phyloP scores from a whole-genome alignment of 2,329 filamentous ascomycete genomes.

The Meredithiella fracta region DNA sequence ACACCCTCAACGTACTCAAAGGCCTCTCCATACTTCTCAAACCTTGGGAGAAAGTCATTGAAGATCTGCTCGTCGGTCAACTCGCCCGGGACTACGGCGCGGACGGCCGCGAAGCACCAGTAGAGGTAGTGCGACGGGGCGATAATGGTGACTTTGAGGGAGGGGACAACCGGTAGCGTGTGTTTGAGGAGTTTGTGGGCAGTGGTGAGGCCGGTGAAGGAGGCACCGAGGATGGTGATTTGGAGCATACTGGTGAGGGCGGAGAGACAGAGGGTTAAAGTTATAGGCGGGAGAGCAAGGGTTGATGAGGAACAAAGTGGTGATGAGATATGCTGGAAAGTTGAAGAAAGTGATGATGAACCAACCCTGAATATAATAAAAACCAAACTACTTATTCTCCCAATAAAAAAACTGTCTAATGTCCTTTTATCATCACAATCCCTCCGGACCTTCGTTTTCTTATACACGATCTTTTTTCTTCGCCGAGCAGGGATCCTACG shows the following conservation, averaged over 20 bases:
- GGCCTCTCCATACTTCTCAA: constrained; percentile 30
- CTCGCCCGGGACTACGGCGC: constrained; percentile 31
- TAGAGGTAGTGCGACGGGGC: constrained; percentile 32
- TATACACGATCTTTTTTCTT: neutral
- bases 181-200: constrained; percentile 35
- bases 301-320: neutral
- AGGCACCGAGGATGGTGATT: constrained; percentile 35
- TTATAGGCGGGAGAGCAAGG: neutral
- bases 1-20: constrained; percentile 38
- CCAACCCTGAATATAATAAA: no score
- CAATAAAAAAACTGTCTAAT: no score
- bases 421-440: no score
- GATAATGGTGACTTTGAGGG: constrained; percentile 30
- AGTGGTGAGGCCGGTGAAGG: constrained; percentile 29
- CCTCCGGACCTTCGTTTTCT: no score
- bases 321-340: no score
- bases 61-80: constrained; percentile 26
- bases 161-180: constrained; percentile 23
- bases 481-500: neutral
- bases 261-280: neutral
- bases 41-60: constrained; percentile 25
- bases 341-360: no score
- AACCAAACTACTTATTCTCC: no score
- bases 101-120: constrained; percentile 32
- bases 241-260: constrained; percentile 20